Base-by-base conservation (phyloP, 208 protist genomes). In the Leishmania gerbilli region DNA sequence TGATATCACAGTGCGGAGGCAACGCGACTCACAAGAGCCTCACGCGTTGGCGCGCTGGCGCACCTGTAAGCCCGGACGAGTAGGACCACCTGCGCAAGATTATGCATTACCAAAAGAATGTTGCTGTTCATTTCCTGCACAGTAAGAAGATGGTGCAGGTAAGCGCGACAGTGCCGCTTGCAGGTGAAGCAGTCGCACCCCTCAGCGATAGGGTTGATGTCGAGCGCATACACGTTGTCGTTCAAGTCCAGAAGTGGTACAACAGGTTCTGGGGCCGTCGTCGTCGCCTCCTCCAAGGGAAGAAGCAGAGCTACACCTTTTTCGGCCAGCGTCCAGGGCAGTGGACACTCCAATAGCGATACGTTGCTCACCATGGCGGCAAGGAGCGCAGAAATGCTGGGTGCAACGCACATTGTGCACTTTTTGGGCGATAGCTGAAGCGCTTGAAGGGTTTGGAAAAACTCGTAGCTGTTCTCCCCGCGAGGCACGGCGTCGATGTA, bases 81-180 rank as follows among this genome's bases (percentile, higher is more conserved):
- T 17, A 72, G 68, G 0, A 90, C 86, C 17, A 96, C 69, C 21
- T 80, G 72, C 11, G 83, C 72, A 17, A 97, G 74, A 78, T 98
- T 98, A 82, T 98, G 95, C 45, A 97, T 96, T 9, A 79, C 74
- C 42, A 98, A 88, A 42, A 98, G 79, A 71, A 95, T 96, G 24
- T 85, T 77, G 78, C 91, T 95, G 75, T 96, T 97, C 93, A 98
- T 98, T 78, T 98, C 95, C 67, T 97, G 93, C 53, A 97, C 93
- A 8, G 91, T 93, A 24, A 97, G 88, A 56, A 98, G 84, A 74
- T 98, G 95, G 71, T 97, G 94, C 47, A 98, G 74, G 81, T 98
- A 98, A 9, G 91, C 93, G 9, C 91, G 85, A 42, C 83, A 88
- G 86, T 98, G 93, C 17, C 92, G 82, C 67, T 71, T 82, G 79